Percentiles rank a stretch among this genome's conserved stretches.
Conservation (phyloP, 176 grass and related monocot genomes). For the Secale cereale region DNA sequence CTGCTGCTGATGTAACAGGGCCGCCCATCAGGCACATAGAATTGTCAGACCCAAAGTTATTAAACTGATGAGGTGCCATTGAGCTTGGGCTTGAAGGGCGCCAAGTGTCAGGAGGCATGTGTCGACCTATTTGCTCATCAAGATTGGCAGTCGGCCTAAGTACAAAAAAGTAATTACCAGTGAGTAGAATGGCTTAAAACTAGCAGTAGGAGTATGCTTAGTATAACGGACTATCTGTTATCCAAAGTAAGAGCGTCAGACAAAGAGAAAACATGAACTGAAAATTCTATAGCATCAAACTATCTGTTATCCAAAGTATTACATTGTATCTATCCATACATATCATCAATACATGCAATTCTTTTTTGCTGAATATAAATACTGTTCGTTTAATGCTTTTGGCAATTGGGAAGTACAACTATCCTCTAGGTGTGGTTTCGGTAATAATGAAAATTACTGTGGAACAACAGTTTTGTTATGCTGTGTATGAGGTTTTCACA, state of each 20-base stretch:
- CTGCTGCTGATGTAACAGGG: slow-evolving; percentile 50
- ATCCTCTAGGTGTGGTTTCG: not conserved
- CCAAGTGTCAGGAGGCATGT: slow-evolving; percentile 67
- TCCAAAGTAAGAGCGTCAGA: not conserved
- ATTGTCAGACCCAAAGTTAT: slow-evolving; percentile 64
- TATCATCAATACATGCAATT: not conserved
- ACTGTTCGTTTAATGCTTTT: not conserved
- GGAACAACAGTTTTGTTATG: not conserved
- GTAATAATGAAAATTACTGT: not conserved
- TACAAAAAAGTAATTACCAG: slow-evolving; percentile 23
- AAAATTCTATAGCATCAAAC: not conserved
- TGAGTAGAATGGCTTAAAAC: not conserved
- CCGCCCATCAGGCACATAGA: slow-evolving; percentile 37
- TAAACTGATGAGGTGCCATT: slow-evolving; percentile 65
- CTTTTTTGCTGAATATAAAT: not conserved
- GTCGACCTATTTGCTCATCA: slow-evolving; percentile 69
- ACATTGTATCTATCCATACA: not conserved
- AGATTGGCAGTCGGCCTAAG: slow-evolving; percentile 82
- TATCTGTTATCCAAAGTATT: not conserved
- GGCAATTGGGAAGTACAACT: not conserved
- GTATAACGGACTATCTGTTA: not conserved
- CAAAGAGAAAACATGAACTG: slow-evolving; percentile 13
- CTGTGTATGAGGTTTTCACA: not conserved
- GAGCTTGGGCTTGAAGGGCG: slow-evolving; percentile 63
- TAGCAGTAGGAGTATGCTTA: slow-evolving; percentile 1